phyloP scores from a whole-genome alignment of 75 land plant genomes.

The Selaginella moellendorffii region DNA sequence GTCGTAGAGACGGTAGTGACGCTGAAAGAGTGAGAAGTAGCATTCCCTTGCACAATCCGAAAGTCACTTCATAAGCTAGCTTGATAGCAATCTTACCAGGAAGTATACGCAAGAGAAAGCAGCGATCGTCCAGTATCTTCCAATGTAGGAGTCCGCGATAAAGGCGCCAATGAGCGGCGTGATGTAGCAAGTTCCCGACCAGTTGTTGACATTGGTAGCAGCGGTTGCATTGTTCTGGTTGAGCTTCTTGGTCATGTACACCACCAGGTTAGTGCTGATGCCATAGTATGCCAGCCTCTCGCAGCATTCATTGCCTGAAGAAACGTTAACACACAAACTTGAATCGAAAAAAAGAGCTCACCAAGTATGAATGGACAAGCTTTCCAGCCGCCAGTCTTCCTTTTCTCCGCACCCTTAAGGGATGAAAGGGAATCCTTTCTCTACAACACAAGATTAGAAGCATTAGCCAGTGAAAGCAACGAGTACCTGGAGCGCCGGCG shows the following conservation, averaged over 20 bases:
- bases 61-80: too few relatives aligned
- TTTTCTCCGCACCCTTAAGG: not conserved
- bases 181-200: conserved; percentile 9
- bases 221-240: conserved; percentile 6
- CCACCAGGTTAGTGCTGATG: conserved; percentile 5
- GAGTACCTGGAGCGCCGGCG: too few relatives aligned
- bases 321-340: not conserved
- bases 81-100: not conserved
- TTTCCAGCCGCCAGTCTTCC: not conserved
- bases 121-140: conserved; percentile 1
- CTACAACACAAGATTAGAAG: too few relatives aligned
- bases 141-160: not conserved
- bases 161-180: conserved; percentile 5
- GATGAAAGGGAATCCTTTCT: too few relatives aligned
- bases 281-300: conserved; percentile 9
- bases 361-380: not conserved
- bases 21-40: not conserved
- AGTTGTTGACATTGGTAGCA: not conserved
- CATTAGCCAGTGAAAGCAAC: too few relatives aligned
- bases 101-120: not conserved
- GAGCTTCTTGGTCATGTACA: not conserved
- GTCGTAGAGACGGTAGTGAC: not conserved
- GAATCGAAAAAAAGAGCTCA: not conserved
- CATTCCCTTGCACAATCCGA: not conserved
- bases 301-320: conserved; percentile 6